Base-by-base conservation (phyloP, 2,329 filamentous ascomycete genomes). In the Botrytis tulipae region DNA sequence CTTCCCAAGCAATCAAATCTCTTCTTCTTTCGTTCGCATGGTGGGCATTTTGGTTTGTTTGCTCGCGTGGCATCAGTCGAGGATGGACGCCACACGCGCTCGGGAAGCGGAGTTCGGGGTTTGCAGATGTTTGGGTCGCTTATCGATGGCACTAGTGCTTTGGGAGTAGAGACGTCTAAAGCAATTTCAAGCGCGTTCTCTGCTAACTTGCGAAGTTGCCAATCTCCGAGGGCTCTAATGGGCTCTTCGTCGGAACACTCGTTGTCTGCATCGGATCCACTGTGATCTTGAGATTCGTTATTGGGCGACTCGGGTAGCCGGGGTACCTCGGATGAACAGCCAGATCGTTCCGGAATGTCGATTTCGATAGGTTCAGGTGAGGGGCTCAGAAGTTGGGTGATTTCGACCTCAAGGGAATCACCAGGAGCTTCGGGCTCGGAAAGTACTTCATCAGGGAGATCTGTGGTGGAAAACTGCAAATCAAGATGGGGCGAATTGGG, bases 41-140 rank as follows among this genome's bases (percentile, higher is more conserved):
- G 59, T n/a, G 72, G 67, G n/a, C 72, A 72, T 60, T 72, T 72
- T 8, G 61, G 71, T 40, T 72, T 72, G 54, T 72, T 72, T n/a
- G 71, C 29, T 48, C n/a, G n/a, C 18, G 54, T 70, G 29, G 68
- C 40, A 14, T 61, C 40, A 10, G 40, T 46, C 32, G 68, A 35
- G 35, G 68, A 46, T 61, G 68, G 68, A 54, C 8, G 37, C 68
- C 68, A 70, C 29, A 70, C 42, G 25, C 68, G 29, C n/a, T 70
- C 57, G 54, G 68, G 37, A 14, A 70, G 68, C n/a, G 57, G 68
- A 61, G 57, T 68, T 57, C 66, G 66, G 37, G 37, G 48, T 10
- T 68, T 68, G n/a, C 35, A 57, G 16, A 40, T 68, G 20, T 68
- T 68, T 37, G 66, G 16, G 37, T 57, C 35, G 48, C 66, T 57